Base-by-base conservation (phyloP, 345 rosid species). In the Arabidopsis suecica region DNA sequence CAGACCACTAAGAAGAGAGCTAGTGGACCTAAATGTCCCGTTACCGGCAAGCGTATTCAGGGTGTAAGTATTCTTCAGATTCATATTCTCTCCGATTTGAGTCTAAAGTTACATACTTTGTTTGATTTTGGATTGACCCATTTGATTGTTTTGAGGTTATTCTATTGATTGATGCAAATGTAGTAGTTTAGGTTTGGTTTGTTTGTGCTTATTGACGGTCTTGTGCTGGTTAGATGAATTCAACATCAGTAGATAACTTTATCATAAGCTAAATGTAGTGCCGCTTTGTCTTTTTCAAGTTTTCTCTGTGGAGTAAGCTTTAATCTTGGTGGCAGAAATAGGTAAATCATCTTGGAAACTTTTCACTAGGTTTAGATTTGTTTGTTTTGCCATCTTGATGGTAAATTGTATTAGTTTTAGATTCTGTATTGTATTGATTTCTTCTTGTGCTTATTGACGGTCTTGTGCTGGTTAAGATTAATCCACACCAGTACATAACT, bases 41-140 rank as follows among this genome's bases (percentile, higher is more conserved):
- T 93, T 36, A 89, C 97, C 41, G 93, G 92, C 45, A 90, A 93
- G 86, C 85, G 96, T 75, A 93, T 93, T 63, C 98, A 93, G 82
- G 98, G 98, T 82, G 98, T 93, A 86, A 70, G 79, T 48, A 68
- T 75, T 20, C 1, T n/a, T 47, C 7, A 53, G 41, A 5, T 65
- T 71, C 12, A 7, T 34, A 13, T 3, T 3, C n/a, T 38, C 36
- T 37, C 20, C 0, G 50, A 40, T 41, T 4, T 9, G 37, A 22
- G 40, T 0, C 10, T 38, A 20, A 48, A 16, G 10, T 18, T 45
- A 8, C 5, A 0, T 45, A 1, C 20, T 45, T 14, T 16, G 13
- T 20, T 33, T 66, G 22, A n/a, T 68, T 23, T 44, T 5, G 32
- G 14, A 20, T 42, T 12, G 13, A 10, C 32, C 13, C 3, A 1